Base-by-base conservation (phyloP, 2,329 filamentous ascomycete species). In the Chalaropsis ovoidea region DNA sequence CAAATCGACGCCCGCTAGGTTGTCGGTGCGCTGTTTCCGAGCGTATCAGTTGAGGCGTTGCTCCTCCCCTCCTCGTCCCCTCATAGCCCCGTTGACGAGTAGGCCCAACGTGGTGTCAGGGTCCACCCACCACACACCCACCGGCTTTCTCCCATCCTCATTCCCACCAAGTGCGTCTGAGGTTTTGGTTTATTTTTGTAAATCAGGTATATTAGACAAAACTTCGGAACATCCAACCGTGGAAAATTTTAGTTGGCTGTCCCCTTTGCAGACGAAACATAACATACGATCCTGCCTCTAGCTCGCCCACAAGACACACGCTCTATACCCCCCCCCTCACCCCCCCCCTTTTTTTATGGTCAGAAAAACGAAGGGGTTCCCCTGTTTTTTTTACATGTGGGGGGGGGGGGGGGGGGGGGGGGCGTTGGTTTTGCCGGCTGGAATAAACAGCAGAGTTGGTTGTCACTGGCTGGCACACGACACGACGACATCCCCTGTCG, bases 181-280 rank as follows among this genome's bases (percentile, higher is more conserved):
- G 52, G 24, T 19, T 31, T 56, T 15, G 52, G 13, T 56, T 56
- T 56, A 56, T 56, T 56, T 56, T 35, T 56, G 27, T 56, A 56
- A 56, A 43, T 56, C 52, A 56, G 52, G 24, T 19, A 56, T 56
- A 49, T 8, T 24, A 49, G 24, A 49, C 45, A 19, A 49, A 49
- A 56, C 52, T 56, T 56, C 52, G 52, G 52, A 35, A 56, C 52
- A 56, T 56, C 52, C 52, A 56, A 56, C 52, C 52, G 52, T 56
- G 52, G 52, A 31, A 56, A 19, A 15, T 56, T 56, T 17, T 31
- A 56, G 24, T 15, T 56, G 24, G 22, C 52, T 49, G 52, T 1
- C 22, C 52, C 52, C 52, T 15, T 31, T 56, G 22, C 17, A 56
- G 52, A 56, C 52, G 52, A 56, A 56, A 56, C 52, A 56, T 56